phyloP scores from a whole-genome alignment of 2,329 filamentous ascomycete species.

The Nannizzia gypsea region DNA sequence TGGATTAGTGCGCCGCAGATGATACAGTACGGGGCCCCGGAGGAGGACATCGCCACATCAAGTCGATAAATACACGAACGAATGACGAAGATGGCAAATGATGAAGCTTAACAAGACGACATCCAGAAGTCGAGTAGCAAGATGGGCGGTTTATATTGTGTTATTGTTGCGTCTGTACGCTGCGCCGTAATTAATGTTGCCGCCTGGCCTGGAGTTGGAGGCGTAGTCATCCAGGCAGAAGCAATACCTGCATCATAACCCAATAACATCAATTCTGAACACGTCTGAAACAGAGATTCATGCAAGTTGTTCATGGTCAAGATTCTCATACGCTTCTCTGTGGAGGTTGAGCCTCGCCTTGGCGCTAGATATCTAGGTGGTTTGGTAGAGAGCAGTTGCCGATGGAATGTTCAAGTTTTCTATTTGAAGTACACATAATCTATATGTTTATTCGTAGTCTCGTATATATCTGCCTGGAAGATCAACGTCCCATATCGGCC shows the following conservation, averaged over 20 bases:
- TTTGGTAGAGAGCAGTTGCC: neutral
- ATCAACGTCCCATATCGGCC: conserved; percentile 72
- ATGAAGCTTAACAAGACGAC: neutral
- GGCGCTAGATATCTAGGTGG: neutral
- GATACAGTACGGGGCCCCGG: conserved; percentile 6
- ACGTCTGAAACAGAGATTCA: neutral
- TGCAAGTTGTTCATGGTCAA: neutral
- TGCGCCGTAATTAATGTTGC: neutral
- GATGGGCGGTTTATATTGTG: neutral
- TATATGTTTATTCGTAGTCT: conserved; percentile 35
- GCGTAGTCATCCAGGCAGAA: neutral
- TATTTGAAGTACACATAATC: conserved; percentile 5
- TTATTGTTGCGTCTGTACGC: neutral
- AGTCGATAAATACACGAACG: neutral
- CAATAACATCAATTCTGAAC: neutral
- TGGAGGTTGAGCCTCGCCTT: neutral
- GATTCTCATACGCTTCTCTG: neutral
- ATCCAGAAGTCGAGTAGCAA: neutral
- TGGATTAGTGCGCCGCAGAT: conserved; percentile 13
- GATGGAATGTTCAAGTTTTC: neutral
- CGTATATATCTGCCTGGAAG: conserved; percentile 59
- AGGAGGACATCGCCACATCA: neutral
- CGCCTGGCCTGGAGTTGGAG: neutral
- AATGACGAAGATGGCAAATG: neutral
- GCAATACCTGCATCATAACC: neutral